Evolutionary conservation across 163 green algal genomes (phyloP).

Genomic region (Coccomyxa subellipsoidea): DNA sequence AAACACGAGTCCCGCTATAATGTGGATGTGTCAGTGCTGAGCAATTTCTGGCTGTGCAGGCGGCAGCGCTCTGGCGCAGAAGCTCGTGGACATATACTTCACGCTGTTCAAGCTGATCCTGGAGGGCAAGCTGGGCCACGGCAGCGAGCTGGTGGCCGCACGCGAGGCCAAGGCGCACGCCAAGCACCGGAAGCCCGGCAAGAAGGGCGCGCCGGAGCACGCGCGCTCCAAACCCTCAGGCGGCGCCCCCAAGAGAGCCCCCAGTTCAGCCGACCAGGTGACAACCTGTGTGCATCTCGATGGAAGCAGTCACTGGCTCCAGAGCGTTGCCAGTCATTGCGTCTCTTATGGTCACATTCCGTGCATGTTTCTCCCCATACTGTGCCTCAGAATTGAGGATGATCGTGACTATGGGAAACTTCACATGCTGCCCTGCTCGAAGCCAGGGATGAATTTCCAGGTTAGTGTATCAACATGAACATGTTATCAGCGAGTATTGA

Average conservation of each 20-base stretch:
- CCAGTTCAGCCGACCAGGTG: not conserved
- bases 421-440: too few species aligned
- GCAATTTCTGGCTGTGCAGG: slow-evolving; percentile 26
- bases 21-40: too few species aligned
- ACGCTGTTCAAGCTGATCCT: slow-evolving; percentile 86
- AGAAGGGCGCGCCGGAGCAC: slow-evolving; percentile 11
- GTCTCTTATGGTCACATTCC: too few species aligned
- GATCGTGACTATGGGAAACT: too few species aligned
- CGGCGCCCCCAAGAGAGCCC: not conserved
- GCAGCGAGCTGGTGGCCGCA: slow-evolving; percentile 27
- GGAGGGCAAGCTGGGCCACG: slow-evolving; percentile 49
- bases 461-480: too few species aligned
- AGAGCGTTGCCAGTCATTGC: not conserved
- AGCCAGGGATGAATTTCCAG: too few species aligned
- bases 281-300: not conserved
- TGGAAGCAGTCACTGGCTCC: not conserved
- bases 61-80: slow-evolving; percentile 65
- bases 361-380: too few species aligned
- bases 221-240: not conserved
- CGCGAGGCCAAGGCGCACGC: slow-evolving; percentile 20
- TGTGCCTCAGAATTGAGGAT: too few species aligned
- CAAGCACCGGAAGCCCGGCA: not conserved
- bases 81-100: slow-evolving; percentile 94
- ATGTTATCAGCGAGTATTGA: too few species aligned
- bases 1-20: too few species aligned